Conservation (phyloP, 176 grass and related monocot species). For the Triticum urartu region DNA sequence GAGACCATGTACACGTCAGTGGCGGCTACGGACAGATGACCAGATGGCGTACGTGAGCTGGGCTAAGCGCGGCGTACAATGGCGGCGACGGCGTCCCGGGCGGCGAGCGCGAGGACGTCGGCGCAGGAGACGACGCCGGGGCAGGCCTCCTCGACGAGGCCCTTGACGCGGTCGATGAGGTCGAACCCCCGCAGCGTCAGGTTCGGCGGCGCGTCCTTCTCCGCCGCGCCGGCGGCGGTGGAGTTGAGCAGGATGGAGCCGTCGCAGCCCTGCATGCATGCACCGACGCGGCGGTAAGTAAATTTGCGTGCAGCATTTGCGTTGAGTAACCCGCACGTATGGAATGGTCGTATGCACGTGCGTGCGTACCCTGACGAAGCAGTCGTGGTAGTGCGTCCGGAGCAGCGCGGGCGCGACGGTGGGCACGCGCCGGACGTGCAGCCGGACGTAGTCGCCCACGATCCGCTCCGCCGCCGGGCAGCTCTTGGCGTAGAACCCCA, state of each 20-base stretch:
- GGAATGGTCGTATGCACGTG: neutral
- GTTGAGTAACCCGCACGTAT: neutral
- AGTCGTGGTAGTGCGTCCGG: slow-evolving; percentile 89
- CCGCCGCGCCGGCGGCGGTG: slow-evolving; percentile 30
- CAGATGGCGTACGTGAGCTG: neutral
- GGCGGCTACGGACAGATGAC: neutral
- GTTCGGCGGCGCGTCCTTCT: slow-evolving; percentile 81
- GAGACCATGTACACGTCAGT: neutral
- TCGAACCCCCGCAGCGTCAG: slow-evolving; percentile 80
- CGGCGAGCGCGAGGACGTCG: slow-evolving; percentile 63
- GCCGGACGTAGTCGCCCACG: slow-evolving; percentile 64
- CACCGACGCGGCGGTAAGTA: neutral
- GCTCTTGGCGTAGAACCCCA: slow-evolving; percentile 73
- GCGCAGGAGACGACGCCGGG: slow-evolving; percentile 93
- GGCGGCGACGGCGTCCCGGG: slow-evolving; percentile 72
- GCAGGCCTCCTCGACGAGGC: slow-evolving; percentile 74
- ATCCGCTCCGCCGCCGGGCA: slow-evolving; percentile 72
- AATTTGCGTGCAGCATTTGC: too few species aligned
- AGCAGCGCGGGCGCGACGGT: slow-evolving; percentile 77
- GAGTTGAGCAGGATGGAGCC: slow-evolving; percentile 82
- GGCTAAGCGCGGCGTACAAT: slow-evolving; percentile 38
- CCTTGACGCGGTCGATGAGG: slow-evolving; percentile 72
- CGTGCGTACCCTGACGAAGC: slow-evolving; percentile 73
- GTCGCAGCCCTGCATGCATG: slow-evolving; percentile 65
- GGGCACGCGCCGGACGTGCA: slow-evolving; percentile 76